Evolutionary conservation across 495 filamentous ascomycete genomes (phyloP).

Genomic region (Lichina pygmaea): DNA sequence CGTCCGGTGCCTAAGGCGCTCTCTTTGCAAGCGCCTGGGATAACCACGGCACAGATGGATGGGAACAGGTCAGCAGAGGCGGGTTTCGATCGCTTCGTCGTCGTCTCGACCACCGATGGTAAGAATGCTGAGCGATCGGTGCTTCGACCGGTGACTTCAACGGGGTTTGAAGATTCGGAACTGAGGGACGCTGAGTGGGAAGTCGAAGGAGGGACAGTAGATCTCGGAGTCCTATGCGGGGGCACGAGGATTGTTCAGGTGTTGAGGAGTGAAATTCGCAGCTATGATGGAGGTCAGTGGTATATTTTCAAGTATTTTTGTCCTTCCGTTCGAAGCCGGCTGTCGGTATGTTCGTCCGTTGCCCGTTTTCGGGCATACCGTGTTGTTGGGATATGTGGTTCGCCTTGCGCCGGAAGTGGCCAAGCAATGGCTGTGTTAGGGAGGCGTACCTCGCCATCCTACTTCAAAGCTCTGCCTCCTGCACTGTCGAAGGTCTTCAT

Average conservation of each 20-base stretch:
- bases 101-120: conserved; percentile 15
- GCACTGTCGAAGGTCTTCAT: too few relatives aligned
- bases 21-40: conserved; percentile 3
- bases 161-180: conserved; percentile 27
- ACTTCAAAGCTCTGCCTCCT: too few relatives aligned
- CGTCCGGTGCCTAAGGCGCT: conserved; percentile 23
- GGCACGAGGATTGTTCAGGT: conserved; percentile 63
- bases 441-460: too few relatives aligned
- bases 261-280: conserved; percentile 54
- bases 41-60: conserved; percentile 7
- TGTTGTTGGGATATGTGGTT: too few relatives aligned
- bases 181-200: conserved; percentile 62
- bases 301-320: not conserved
- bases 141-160: conserved; percentile 19
- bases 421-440: too few relatives aligned
- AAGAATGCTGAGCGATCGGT: conserved; percentile 4
- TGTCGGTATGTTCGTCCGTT: too few relatives aligned
- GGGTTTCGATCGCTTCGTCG: conserved; percentile 40
- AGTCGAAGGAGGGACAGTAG: conserved; percentile 57
- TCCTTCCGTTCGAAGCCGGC: too few relatives aligned
- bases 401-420: too few relatives aligned
- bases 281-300: conserved; percentile 59
- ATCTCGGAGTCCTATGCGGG: conserved; percentile 49
- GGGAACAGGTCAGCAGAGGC: conserved; percentile 12
- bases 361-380: too few relatives aligned